Conservation (phyloP, 2,329 filamentous ascomycete species). For the Teratosphaeria destructans region DNA sequence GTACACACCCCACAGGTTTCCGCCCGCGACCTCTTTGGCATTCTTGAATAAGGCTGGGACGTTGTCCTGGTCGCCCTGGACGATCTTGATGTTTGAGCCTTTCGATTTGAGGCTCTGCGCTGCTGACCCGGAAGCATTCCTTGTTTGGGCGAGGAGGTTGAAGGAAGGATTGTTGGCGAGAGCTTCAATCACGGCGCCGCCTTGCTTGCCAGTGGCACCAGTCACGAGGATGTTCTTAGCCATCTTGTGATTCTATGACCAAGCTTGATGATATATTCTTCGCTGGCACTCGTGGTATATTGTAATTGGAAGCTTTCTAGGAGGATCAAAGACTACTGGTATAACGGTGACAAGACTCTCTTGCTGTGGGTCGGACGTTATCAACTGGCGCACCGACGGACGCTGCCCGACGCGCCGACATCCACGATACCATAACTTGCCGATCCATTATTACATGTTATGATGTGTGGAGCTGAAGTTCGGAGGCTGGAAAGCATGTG, state of each 20-base stretch:
- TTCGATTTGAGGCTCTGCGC: slow-evolving; percentile 39
- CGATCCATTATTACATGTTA: not conserved
- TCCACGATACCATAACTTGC: not conserved
- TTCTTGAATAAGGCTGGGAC: slow-evolving; percentile 39
- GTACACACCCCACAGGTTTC: slow-evolving; percentile 43
- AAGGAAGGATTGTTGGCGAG: slow-evolving; percentile 28
- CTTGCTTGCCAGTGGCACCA: slow-evolving; percentile 38
- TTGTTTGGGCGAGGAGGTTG: slow-evolving; percentile 47
- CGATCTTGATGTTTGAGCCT: slow-evolving; percentile 40
- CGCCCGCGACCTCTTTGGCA: slow-evolving; percentile 29
- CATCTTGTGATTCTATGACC: slow-evolving; percentile 7
- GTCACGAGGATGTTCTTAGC: slow-evolving; percentile 34
- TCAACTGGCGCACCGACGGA: not conserved
- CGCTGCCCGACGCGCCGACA: not conserved
- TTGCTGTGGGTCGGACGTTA: not conserved
- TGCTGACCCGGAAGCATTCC: slow-evolving; percentile 38
- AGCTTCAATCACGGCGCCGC: slow-evolving; percentile 32
- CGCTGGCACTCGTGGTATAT: not conserved
- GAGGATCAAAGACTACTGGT: no score
- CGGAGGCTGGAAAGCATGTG: not conserved
- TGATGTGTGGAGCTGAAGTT: not conserved
- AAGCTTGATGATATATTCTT: not conserved
- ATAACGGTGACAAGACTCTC: no score
- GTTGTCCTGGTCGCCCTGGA: slow-evolving; percentile 46
- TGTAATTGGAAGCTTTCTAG: no score